These are phyloP conservation scores for Corylus americana DNA, from an alignment of 306 rosid genomes.

Conservation along the genomic window DNA sequence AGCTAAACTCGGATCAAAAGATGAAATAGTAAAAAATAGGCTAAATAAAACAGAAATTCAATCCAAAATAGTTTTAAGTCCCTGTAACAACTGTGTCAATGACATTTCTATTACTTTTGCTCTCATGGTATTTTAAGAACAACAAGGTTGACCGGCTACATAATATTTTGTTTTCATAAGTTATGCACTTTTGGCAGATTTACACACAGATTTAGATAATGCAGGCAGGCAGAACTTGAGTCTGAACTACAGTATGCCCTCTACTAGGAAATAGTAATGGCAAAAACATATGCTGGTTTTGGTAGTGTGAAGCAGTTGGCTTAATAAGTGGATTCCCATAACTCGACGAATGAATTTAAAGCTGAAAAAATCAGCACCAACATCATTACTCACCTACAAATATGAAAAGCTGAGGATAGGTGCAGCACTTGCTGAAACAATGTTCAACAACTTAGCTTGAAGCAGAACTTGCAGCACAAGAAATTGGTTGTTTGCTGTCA, in stretches of 20 bases:
- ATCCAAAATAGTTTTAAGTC: background rate
- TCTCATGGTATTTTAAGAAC: background rate
- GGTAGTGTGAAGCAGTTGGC: background rate
- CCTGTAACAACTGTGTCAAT: background rate
- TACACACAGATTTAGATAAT: too few species aligned
- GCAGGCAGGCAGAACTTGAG: background rate
- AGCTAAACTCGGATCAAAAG: constrained; percentile 1
- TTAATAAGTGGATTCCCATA: background rate
- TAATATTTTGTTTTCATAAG: background rate
- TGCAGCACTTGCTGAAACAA: constrained; percentile 46
- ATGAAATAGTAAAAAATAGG: background rate
- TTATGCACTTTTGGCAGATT: too few species aligned
- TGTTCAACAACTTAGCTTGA: constrained; percentile 36
- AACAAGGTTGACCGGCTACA: background rate
- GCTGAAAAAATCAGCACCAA: constrained; percentile 3
- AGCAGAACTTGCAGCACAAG: constrained; percentile 51
- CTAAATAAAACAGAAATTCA: background rate
- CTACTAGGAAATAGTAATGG: background rate
- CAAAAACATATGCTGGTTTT: background rate
- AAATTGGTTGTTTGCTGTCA: constrained; percentile 34
- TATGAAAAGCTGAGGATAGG: constrained; percentile 65
- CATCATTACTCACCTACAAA: constrained; percentile 57
- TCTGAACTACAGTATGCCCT: constrained; percentile 1
- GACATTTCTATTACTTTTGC: background rate
- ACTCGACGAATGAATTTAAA: background rate